These are phyloP conservation scores for Pseudopyricularia javanii DNA, from an alignment of 2,329 filamentous ascomycete genomes.

Conservation along the genomic window DNA sequence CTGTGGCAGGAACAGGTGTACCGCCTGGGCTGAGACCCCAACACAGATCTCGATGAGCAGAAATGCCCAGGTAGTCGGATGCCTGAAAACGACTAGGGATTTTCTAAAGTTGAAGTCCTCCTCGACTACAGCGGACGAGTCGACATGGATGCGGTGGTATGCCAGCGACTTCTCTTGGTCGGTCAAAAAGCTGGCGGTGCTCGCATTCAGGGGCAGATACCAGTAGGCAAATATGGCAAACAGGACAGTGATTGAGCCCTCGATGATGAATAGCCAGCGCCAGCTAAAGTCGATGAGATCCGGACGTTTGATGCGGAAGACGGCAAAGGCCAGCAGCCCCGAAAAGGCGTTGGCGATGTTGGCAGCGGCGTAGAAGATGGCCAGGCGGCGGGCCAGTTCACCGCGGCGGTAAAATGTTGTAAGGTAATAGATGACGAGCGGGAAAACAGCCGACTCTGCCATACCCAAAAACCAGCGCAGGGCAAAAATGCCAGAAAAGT, in stretches of 20 bases:
- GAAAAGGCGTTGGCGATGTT: slow-evolving; percentile 34
- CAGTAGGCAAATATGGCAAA: slow-evolving; percentile 48
- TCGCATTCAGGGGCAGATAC: slow-evolving; percentile 52
- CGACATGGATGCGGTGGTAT: slow-evolving; percentile 58
- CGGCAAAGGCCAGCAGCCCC: slow-evolving; percentile 44
- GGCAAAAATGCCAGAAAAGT: slow-evolving; percentile 55
- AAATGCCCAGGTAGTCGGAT: slow-evolving; percentile 31
- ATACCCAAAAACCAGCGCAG: slow-evolving; percentile 59
- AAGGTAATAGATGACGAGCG: slow-evolving; percentile 45
- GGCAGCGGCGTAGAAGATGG: slow-evolving; percentile 36
- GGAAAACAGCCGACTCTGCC: slow-evolving; percentile 58
- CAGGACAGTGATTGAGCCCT: slow-evolving; percentile 51
- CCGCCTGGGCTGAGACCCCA: slow-evolving; percentile 39
- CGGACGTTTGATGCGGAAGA: slow-evolving; percentile 30
- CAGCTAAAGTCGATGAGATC: slow-evolving; percentile 25
- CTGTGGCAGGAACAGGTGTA: slow-evolving; percentile 30
- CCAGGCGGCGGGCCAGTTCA: slow-evolving; percentile 57
- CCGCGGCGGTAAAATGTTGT: slow-evolving; percentile 58
- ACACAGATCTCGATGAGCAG: slow-evolving; percentile 40
- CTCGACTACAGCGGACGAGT: slow-evolving; percentile 50
- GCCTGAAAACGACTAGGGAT: slow-evolving; percentile 32
- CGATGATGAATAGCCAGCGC: slow-evolving; percentile 61
- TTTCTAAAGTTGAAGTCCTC: slow-evolving; percentile 36
- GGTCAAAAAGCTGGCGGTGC: slow-evolving; percentile 50
- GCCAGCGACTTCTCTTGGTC: slow-evolving; percentile 54